phyloP scores from a whole-genome alignment of 108 stramenopile species.

The Ochromonas danica region DNA sequence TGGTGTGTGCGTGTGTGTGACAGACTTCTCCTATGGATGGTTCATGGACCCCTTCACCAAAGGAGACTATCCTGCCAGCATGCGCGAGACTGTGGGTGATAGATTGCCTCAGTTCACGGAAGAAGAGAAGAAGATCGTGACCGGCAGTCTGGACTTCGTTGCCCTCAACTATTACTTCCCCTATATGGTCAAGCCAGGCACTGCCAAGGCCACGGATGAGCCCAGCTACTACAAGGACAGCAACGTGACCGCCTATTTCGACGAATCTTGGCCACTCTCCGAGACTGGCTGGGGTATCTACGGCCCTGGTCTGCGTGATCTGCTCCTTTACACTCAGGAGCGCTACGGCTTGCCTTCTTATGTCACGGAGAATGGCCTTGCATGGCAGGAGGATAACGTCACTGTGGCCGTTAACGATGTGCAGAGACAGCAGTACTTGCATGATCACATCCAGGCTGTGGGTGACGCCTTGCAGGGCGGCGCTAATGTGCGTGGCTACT shows the following conservation, averaged over 20 bases:
- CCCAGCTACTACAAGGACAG: slow-evolving; percentile 5
- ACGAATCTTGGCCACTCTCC: neutral
- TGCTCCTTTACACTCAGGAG: neutral
- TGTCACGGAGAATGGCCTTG: slow-evolving; percentile 7
- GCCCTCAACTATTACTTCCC: slow-evolving; percentile 80
- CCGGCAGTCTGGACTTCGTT: slow-evolving; percentile 75
- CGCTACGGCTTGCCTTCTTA: neutral
- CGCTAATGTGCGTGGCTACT: slow-evolving; percentile 3
- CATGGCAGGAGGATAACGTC: neutral
- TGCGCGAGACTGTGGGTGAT: slow-evolving; percentile 65
- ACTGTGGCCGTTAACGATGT: neutral
- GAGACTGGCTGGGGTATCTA: slow-evolving; percentile 1
- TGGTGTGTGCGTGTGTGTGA: too few species aligned
- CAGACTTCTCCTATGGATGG: slow-evolving; percentile 36
- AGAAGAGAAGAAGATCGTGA: slow-evolving; percentile 34
- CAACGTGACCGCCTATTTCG: neutral
- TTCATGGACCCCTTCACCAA: slow-evolving; percentile 48
- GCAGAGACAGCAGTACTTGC: neutral
- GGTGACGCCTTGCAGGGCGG: neutral
- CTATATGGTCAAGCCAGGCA: neutral
- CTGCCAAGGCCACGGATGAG: neutral
- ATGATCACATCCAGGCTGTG: neutral
- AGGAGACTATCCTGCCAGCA: slow-evolving; percentile 77
- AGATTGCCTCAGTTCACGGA: slow-evolving; percentile 50
- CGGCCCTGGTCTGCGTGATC: neutral